Evolutionary conservation across 441 rosid genomes (phyloP), one percentile per base, ranked within the genome.

Genomic region (Manihot esculenta): DNA sequence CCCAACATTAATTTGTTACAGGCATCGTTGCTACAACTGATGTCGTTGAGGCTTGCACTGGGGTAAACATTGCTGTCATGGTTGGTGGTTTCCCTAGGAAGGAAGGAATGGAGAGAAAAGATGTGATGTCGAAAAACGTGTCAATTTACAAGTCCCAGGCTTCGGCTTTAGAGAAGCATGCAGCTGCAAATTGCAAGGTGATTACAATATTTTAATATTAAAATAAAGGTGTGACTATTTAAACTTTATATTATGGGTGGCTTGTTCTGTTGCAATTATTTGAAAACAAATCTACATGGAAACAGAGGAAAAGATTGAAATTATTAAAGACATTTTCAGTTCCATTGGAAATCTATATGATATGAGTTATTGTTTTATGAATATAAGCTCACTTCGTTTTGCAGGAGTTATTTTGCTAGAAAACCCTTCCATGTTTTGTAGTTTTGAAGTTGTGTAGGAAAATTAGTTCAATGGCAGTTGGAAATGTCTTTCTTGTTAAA

Each of bases 71-170:
- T 80, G 99, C 97, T 17, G 86, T 94, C 76, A 94, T 94, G 99
- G 97, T 92, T 56, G 99, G 97, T 78, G 99, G 99, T 21, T 94
- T 92, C 86, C 97, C 97, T 1, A 87, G 99, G 76, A 92, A 94
- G 69, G 99, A 94, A 83, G 97, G 99, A 26, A 92, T 94, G 97
- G 99, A 94, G 79, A 90, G 97, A 76, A 94, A 94, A 79, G 99
- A 94, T 82, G 97, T 92, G 27, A 92, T 94, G 97, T 77, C 97
- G 0, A 92, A 90, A 79, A 92, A 94, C 63, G 97, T 94, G 53
- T 92, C 99, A 7, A 92, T 94, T 26, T 92, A 94, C 93, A 92
- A 90, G 85, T 78, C 95, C 35, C 99, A 90, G 82, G 99, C 97
- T 81, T 84, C 97, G 63, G 97, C 97, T 26, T 78, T 94, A 54